These are phyloP conservation scores for Mucor velutinosus DNA, from an alignment of 371 early-diverging fungal species.

Conservation along the genomic window DNA sequence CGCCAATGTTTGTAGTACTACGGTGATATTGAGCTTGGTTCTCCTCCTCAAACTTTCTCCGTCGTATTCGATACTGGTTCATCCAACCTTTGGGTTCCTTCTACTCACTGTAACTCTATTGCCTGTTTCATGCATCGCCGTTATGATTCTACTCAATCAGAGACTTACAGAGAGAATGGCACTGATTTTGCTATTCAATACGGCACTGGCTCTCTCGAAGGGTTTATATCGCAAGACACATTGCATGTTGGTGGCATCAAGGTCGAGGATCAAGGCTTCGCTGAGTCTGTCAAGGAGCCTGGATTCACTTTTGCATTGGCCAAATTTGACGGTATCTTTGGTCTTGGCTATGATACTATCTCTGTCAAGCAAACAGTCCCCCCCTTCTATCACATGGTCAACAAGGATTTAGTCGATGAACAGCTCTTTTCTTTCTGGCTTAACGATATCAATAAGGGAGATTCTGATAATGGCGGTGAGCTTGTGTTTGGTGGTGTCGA, in stretches of 20 bases:
- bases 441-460: slow-evolving; percentile 52
- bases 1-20: slow-evolving; percentile 62
- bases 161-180: slow-evolving; percentile 79
- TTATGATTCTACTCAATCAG: slow-evolving; percentile 76
- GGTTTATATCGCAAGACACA: slow-evolving; percentile 84
- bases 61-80: slow-evolving; percentile 98
- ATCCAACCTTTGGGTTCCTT: slow-evolving; percentile 96
- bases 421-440: slow-evolving; percentile 88
- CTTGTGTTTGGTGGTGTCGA: slow-evolving; percentile 86
- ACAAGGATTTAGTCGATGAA: slow-evolving; percentile 72
- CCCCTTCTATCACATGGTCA: slow-evolving; percentile 90
- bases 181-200: slow-evolving; percentile 91
- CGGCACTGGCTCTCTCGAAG: slow-evolving; percentile 91
- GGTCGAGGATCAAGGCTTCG: slow-evolving; percentile 78
- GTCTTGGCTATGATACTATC: slow-evolving; percentile 89
- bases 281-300: slow-evolving; percentile 91
- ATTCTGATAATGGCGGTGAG: slow-evolving; percentile 71
- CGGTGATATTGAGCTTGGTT: slow-evolving; percentile 84
- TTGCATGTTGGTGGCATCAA: slow-evolving; percentile 73
- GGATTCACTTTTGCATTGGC: slow-evolving; percentile 88
- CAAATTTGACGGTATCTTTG: slow-evolving; percentile 93
- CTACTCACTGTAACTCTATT: slow-evolving; percentile 89
- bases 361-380: slow-evolving; percentile 85
- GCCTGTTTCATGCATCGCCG: slow-evolving; percentile 90
- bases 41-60: slow-evolving; percentile 88